Evolutionary conservation across 1,139 yeast genomes (phyloP), one percentile per base, ranked within the genome.

Genomic region (Geotrichum klebahnii): DNA sequence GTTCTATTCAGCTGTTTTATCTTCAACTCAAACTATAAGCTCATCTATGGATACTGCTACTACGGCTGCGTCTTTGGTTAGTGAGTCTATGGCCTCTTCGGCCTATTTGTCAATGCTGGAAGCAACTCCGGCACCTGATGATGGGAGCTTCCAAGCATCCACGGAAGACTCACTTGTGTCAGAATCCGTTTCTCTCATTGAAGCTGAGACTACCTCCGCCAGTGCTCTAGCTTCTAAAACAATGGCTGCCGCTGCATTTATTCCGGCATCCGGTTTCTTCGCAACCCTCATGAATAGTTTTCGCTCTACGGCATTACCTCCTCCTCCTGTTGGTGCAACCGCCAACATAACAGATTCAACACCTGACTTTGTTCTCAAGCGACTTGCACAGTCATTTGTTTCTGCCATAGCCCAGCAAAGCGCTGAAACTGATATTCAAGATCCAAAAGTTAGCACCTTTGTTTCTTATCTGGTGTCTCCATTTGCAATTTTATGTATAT

Each of bases 401-500:
- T 44, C 54, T 16, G 61, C 57, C 14, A 48, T 59, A 9, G 56
- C 58, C 20, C 52, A 50, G 47, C 60, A 56, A 48, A 55, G 59
- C 8, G 51, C 58, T n/a, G 63, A 61, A 35, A 52, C 57, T 10
- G 64, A 59, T 29, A 53, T 59, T 20, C 59, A 61, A 4, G 65
- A 61, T 38, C 53, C 60, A 29, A 56, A 59, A 17, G 48, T 61
- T 23, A 51, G 54, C 29, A 47, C 56, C 8, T 56, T 57, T 28
- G 52, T 54, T 10, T 50, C 61, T 8, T 77, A 76, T 57, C 68
- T 77, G 57, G 61, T 75, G 16, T 73, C 79, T 4, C 78, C 79
- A 2, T 77, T 74, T 61, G 77, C 80, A 1, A 62, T 74, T 26
- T 68, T 73, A 46, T 77, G 89, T 64, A 75, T 83, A 73, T 67